Percentiles rank a stretch among this genome's conserved stretches.
Evolutionary conservation across 2,329 filamentous ascomycete genomes (phyloP).

Genomic region (Monosporascus sp.): DNA sequence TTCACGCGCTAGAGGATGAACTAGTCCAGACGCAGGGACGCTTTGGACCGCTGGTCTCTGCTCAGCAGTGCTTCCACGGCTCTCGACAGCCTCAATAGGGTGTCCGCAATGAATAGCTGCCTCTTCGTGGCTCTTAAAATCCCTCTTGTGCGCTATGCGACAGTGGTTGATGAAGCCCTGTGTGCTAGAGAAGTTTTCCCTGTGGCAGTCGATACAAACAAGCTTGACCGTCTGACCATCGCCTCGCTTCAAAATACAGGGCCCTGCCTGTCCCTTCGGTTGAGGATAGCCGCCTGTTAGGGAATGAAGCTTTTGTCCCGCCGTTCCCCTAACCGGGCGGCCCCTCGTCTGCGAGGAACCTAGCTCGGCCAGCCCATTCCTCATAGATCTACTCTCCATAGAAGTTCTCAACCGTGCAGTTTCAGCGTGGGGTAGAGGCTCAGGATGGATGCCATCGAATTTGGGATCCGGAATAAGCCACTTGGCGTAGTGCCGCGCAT

Average conservation of each 20-base stretch:
- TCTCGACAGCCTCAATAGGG: slow-evolving; percentile 66
- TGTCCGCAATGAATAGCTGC: slow-evolving; percentile 85
- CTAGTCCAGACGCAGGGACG: slow-evolving; percentile 41
- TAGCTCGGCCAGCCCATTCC: slow-evolving; percentile 63
- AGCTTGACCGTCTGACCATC: slow-evolving; percentile 86
- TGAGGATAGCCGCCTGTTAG: slow-evolving; percentile 66
- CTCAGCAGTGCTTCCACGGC: slow-evolving; percentile 40
- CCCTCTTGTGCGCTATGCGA: slow-evolving; percentile 86
- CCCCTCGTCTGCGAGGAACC: slow-evolving; percentile 41
- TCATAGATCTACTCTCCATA: slow-evolving; percentile 70
- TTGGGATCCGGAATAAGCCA: slow-evolving; percentile 87
- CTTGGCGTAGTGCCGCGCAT: slow-evolving; percentile 88
- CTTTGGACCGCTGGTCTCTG: slow-evolving; percentile 28
- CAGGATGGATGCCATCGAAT: slow-evolving; percentile 66
- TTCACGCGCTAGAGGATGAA: slow-evolving; percentile 57
- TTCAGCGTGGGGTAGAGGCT: slow-evolving; percentile 38
- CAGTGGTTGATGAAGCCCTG: slow-evolving; percentile 99
- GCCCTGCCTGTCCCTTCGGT: slow-evolving; percentile 76
- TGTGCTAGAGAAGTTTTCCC: slow-evolving; percentile 90
- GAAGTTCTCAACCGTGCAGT: slow-evolving; percentile 39
- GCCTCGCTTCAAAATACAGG: slow-evolving; percentile 77
- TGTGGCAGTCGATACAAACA: slow-evolving; percentile 80
- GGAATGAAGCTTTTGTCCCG: slow-evolving; percentile 61
- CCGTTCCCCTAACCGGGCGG: slow-evolving; percentile 42
- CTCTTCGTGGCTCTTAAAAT: slow-evolving; percentile 94